Conservation (phyloP, 768 basidiomycete genomes). For the Solioccasus polychromus region DNA sequence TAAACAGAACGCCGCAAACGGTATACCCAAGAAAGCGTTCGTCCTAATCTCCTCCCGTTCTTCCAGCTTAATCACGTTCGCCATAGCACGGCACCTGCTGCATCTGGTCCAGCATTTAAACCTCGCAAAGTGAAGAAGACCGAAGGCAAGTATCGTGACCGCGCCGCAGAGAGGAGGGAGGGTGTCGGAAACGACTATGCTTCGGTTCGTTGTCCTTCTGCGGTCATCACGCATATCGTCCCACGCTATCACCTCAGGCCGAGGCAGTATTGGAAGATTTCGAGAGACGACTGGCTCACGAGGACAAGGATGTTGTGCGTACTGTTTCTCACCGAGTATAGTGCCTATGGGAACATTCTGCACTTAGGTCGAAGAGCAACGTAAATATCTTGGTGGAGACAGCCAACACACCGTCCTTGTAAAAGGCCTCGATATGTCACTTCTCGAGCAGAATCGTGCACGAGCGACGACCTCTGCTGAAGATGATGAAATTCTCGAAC, state of each 20-base stretch:
- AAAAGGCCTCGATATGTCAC: constrained; percentile 84
- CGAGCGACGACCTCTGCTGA: constrained; percentile 54
- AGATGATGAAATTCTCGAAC: constrained; percentile 81
- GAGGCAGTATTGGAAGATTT: constrained; percentile 84
- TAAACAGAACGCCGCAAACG: constrained; percentile 4
- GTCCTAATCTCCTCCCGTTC: not conserved
- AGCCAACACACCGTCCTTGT: constrained; percentile 82
- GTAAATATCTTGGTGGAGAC: constrained; percentile 81
- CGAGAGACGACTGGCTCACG: constrained; percentile 57
- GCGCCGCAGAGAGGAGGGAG: constrained; percentile 67
- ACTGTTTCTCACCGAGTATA: not conserved
- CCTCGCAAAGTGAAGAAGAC: constrained; percentile 75
- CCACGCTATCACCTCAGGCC: constrained; percentile 43
- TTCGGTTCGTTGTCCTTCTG: constrained; percentile 41
- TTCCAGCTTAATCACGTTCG: not conserved
- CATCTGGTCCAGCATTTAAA: constrained; percentile 69
- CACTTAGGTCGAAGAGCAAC: constrained; percentile 66
- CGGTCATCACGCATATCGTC: not conserved
- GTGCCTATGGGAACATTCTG: constrained; percentile 1
- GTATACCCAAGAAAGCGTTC: constrained; percentile 14
- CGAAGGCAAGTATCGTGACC: constrained; percentile 63
- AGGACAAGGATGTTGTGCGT: constrained; percentile 59
- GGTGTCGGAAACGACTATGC: constrained; percentile 75
- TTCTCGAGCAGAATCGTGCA: constrained; percentile 82
- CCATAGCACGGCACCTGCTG: constrained; percentile 45